Evolutionary conservation across 306 rosid species (phyloP).

Genomic region (Castanea mollissima): DNA sequence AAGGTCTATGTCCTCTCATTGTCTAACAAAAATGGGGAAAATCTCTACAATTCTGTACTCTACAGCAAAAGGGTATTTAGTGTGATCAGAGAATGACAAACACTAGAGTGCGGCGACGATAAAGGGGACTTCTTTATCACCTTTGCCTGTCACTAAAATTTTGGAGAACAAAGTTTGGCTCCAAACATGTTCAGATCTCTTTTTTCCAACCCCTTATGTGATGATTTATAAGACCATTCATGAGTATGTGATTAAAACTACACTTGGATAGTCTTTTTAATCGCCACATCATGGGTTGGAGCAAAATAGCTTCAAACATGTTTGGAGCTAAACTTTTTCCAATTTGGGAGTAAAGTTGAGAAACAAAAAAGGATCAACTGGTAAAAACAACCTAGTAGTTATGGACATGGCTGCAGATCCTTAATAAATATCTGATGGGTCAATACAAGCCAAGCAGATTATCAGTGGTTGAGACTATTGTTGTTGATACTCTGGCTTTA

Average conservation of each 20-base stretch:
- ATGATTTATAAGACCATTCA: too few species aligned
- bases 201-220: too few species aligned
- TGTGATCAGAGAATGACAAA: slow-evolving; percentile 21
- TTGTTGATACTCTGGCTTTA: slow-evolving; percentile 71
- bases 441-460: neutral
- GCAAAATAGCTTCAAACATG: too few species aligned
- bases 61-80: neutral
- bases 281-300: too few species aligned
- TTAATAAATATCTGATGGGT: neutral
- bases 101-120: neutral
- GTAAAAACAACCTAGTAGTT: neutral
- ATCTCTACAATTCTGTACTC: slow-evolving; percentile 19
- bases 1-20: neutral
- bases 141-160: slow-evolving; percentile 12
- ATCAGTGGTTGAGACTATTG: slow-evolving; percentile 19
- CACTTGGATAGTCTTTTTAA: too few species aligned
- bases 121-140: slow-evolving; percentile 10
- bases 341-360: neutral
- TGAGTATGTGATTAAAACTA: too few species aligned
- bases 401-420: neutral
- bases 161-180: neutral
- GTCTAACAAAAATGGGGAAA: neutral
- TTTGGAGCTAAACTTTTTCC: too few species aligned
- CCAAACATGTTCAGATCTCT: too few species aligned
- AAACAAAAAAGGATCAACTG: neutral